Evolutionary conservation across 495 filamentous ascomycete species (phyloP), one percentile per base, ranked within the genome.

Genomic region (Penicillium odoratum): DNA sequence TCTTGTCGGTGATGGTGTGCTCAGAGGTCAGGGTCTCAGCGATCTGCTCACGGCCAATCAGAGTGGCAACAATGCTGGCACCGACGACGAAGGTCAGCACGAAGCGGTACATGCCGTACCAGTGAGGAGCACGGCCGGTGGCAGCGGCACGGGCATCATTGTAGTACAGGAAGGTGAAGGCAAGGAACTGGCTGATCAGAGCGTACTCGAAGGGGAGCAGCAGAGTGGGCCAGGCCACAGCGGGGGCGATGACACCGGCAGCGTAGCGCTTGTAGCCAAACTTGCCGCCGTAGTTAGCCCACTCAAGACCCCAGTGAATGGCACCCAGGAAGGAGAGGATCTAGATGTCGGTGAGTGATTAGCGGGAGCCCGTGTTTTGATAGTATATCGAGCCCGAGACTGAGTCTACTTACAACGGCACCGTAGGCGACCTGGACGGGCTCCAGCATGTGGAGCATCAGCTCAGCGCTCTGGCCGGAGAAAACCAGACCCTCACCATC

Each of bases 291-390:
- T 86, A 85, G 57, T 82, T 80, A 55, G 88, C 89, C 77, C 83
- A 92, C 74, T 93, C 89, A 55, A 93, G 75, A 61, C 90, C 90
- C 95, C 95, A 98, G 74, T 98, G 94, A 65, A 97, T 85, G 36
- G 95, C 94, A 48, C 94, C 94, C 25, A 98, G 84, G 82, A 98
- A 98, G 46, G 92, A 96, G 65, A 97, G 87, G 64, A 97, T 92
- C 88, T 90, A 59, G 11, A 28, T 50, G 11, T 9, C 11, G 21
- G 50, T 36, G 21, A 30, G 34, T 55, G 25, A 51, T 62, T 42
- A 64, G 57, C 38, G 38, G 55, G 48, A 9, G 25, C 25, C 15
- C 33, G 33, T 30, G 34, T 11, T 51, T 40, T 11, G 16, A 54
- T 8, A 53, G 7, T 15, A 13, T 30, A 21, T 47, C 7, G 25